Evolutionary conservation across 108 stramenopile genomes (phyloP).

Genomic region (Discostella pseudostelligera): DNA sequence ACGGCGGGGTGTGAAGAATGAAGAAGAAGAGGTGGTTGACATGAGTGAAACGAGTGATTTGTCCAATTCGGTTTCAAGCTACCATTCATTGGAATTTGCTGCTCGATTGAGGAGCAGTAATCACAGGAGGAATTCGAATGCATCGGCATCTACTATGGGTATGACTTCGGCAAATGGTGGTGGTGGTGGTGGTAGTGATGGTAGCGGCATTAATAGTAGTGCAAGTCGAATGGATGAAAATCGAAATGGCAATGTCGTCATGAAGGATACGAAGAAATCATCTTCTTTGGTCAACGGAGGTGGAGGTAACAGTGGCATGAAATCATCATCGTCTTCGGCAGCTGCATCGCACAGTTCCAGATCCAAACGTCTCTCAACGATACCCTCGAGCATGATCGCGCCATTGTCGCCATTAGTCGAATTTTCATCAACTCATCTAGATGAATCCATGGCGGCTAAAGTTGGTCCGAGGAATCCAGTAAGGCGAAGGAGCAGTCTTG

Average conservation of each 20-base stretch:
- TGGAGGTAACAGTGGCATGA: background rate
- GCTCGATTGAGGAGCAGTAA: background rate
- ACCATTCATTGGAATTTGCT: constrained; percentile 15
- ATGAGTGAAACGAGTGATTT: constrained; percentile 39
- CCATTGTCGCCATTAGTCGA: constrained; percentile 56
- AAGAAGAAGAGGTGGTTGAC: constrained; percentile 23
- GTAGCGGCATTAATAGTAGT: background rate
- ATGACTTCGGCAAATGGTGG: background rate
- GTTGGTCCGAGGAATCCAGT: constrained; percentile 4
- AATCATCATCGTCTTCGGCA: too few species aligned
- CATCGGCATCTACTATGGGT: constrained; percentile 4
- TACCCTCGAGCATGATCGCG: constrained; percentile 55
- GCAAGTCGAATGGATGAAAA: constrained; percentile 11
- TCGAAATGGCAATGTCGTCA: constrained; percentile 23
- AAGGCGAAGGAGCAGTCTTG: constrained; percentile 6
- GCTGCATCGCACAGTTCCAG: constrained; percentile 45
- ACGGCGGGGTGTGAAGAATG: background rate
- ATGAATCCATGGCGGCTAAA: constrained; percentile 10
- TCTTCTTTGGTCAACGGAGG: background rate
- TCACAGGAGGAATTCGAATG: constrained; percentile 5
- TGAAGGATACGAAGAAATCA: background rate
- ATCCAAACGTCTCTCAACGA: constrained; percentile 58
- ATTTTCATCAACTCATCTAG: constrained; percentile 35
- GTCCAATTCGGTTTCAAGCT: constrained; percentile 30
- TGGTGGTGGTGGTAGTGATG: background rate